Conservation (phyloP, 768 basidiomycete species). For the Peribolospora baueri region DNA sequence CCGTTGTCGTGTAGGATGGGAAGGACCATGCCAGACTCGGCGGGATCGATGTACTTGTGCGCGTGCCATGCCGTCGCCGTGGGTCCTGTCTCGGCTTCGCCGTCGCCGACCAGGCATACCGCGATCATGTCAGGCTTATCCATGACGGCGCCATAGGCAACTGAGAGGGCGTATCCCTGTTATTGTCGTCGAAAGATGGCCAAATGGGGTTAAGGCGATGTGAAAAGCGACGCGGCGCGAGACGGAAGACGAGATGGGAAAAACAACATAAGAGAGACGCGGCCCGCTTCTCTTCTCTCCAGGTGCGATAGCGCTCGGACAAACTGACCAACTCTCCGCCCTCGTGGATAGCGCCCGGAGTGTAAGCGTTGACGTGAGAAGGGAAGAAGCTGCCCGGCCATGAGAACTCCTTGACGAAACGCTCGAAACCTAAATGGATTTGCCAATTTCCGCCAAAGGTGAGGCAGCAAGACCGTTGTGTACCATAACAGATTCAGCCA, state of each 20-base stretch:
- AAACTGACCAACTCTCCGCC: conserved; percentile 37
- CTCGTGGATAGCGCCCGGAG: conserved; percentile 75
- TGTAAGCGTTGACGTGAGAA: conserved; percentile 41
- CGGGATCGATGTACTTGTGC: conserved; percentile 73
- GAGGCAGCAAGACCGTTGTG: conserved; percentile 15
- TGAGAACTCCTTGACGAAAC: conserved; percentile 50
- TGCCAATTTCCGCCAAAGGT: conserved; percentile 23
- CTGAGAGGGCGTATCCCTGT: conserved; percentile 54
- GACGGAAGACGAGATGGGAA: no score
- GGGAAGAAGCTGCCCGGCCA: conserved; percentile 57
- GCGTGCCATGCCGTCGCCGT: conserved; percentile 24
- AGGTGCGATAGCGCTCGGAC: no score
- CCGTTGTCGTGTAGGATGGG: conserved; percentile 54
- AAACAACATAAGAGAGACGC: no score
- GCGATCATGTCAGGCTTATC: conserved; percentile 68
- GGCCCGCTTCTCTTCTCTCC: no score
- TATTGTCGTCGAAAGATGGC: no score
- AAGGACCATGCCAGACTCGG: conserved; percentile 70
- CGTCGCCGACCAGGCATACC: conserved; percentile 63
- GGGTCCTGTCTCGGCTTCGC: conserved; percentile 34
- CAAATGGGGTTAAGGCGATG: no score
- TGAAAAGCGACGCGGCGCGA: no score
- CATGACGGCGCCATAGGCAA: conserved; percentile 71
- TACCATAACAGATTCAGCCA: neutral
- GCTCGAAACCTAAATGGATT: conserved; percentile 20